Percentiles rank a stretch among this genome's conserved stretches.
Conservation (phyloP, 768 basidiomycete genomes). For the Phaeotremella skinneri region DNA sequence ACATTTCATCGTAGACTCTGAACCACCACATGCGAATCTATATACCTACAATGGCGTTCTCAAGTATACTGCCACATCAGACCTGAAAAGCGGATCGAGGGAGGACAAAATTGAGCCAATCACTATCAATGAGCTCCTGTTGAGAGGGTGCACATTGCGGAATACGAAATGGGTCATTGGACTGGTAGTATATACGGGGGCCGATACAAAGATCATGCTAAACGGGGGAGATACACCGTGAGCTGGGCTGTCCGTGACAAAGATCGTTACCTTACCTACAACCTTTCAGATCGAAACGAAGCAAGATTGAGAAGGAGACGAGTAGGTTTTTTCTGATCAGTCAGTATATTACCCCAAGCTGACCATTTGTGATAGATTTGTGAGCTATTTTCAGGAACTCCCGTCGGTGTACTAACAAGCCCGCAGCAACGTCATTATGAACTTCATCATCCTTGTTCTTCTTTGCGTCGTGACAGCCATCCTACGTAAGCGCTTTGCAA, state of each 20-base stretch:
- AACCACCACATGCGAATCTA: constrained; percentile 88
- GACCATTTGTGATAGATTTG: constrained; percentile 14
- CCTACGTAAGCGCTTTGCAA: constrained; percentile 26
- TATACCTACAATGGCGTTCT: constrained; percentile 86
- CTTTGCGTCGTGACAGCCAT: constrained; percentile 78
- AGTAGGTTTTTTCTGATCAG: constrained; percentile 49
- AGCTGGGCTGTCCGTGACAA: constrained; percentile 1
- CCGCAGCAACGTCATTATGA: constrained; percentile 87
- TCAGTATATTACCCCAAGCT: not conserved
- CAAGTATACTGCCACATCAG: constrained; percentile 59
- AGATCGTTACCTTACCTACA: no score
- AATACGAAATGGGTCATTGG: constrained; percentile 93
- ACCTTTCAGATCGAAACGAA: constrained; percentile 68
- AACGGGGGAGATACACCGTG: constrained; percentile 84
- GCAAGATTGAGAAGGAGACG: constrained; percentile 96
- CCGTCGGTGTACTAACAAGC: not conserved
- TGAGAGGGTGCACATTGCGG: constrained; percentile 83
- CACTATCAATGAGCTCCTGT: constrained; percentile 85
- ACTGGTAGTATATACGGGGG: constrained; percentile 88
- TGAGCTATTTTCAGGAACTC: not conserved
- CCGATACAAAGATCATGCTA: constrained; percentile 61
- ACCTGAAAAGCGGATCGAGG: constrained; percentile 53
- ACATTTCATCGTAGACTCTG: constrained; percentile 83
- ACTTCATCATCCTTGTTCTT: constrained; percentile 71
- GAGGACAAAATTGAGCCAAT: constrained; percentile 54